Base-by-base conservation (phyloP, 495 filamentous ascomycete genomes). In the Xylaria acuta region DNA sequence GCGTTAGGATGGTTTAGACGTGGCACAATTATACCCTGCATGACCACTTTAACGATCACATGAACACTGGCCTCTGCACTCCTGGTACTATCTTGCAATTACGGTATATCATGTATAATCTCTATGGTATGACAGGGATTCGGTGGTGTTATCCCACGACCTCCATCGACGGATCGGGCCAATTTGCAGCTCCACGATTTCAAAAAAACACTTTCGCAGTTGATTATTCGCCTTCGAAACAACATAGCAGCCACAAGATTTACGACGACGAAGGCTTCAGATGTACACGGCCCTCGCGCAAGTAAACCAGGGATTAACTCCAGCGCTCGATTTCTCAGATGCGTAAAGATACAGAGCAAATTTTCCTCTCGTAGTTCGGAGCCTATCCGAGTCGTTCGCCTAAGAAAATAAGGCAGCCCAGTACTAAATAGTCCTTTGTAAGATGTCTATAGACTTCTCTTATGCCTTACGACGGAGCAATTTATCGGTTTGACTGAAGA, bases 391-490 rank as follows among this genome's bases (percentile, higher is more conserved):
- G 27, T 56, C 7, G 25, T n/a, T 43, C 18, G 49, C 14, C n/a
- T 40, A 22, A 11, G 53, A 20, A 60, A 38, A 36, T 12, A 22
- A 38, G 58, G 58, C 20, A 38, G 27, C 16, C 32, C 30, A 40
- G n/a, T 32, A 36, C 40, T 27, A 30, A 53, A 59, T 45, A 66
- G 20, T 36, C 38, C 49, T 70, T 32, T 30, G 20, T 22, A 27
- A 47, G 18, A 30, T 1, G 1, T 11, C 11, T 32, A 14, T 1
- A 27, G 22, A 38, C 36, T 18, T 2, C 53, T 34, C 53, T 75
- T 18, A 79, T 36, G 69, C 30, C 75, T 83, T 87, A 4, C 81
- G 82, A 9, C 83, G 80, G 7, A 90, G 74, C 14, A 86, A 69
- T 74, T 84, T 89, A 40, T 86, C 85, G 0, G 71, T 53, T 30